Conservation (phyloP, 352 stramenopile species). For the Globisporangium paroecandrum region DNA sequence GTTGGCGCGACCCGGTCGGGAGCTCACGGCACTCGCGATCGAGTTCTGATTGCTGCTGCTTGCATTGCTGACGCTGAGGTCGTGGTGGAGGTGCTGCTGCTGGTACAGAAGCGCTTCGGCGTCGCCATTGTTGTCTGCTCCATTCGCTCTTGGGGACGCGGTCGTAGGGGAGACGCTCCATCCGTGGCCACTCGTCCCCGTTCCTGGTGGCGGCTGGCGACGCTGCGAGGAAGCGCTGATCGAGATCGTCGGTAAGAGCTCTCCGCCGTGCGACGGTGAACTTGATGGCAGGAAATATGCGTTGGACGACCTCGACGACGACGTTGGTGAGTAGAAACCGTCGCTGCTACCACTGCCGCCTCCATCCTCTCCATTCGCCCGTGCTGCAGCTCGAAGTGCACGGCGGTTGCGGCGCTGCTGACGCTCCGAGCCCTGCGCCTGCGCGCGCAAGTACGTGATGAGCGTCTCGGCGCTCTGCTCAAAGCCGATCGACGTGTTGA, state of each 20-base stretch:
- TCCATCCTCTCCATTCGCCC: constrained; percentile 19
- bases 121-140: background rate
- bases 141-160: constrained; percentile 16
- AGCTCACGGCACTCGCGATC: background rate
- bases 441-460: constrained; percentile 33
- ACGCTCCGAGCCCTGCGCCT: constrained; percentile 22
- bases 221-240: constrained; percentile 7
- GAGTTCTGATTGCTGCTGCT: constrained; percentile 16
- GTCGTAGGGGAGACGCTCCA: constrained; percentile 29
- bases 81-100: constrained; percentile 26
- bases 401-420: constrained; percentile 19
- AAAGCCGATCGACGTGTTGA: constrained; percentile 75
- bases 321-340: constrained; percentile 17
- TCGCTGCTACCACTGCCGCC: constrained; percentile 13
- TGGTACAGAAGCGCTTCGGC: constrained; percentile 21
- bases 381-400: background rate
- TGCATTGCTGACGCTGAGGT: constrained; percentile 17
- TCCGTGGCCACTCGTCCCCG: constrained; percentile 25
- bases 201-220: background rate
- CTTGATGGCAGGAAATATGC: constrained; percentile 1
- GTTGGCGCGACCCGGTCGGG: constrained; percentile 5
- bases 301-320: constrained; percentile 13
- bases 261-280: background rate
- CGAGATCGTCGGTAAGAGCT: constrained; percentile 11
- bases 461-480: constrained; percentile 69